Conservation (phyloP, 2,329 filamentous ascomycete species). For the Hymenotorrendiella dingleyae region DNA sequence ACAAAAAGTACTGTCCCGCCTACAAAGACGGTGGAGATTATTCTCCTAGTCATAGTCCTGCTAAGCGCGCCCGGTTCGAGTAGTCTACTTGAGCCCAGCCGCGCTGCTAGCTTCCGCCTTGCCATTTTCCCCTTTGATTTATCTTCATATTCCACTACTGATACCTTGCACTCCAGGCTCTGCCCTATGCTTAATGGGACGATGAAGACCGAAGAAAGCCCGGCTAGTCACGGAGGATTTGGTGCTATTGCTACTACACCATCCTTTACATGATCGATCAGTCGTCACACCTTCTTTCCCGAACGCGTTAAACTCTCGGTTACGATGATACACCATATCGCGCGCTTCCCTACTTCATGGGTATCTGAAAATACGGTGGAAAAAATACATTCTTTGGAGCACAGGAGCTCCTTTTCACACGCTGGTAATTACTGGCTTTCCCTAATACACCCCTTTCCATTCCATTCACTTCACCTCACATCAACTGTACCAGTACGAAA, state of each 20-base stretch:
- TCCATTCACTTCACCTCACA: background rate
- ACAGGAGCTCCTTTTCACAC: background rate
- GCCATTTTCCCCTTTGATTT: too few relatives aligned
- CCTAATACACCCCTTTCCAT: background rate
- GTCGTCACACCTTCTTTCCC: background rate
- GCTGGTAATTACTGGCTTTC: background rate
- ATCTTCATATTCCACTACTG: too few relatives aligned
- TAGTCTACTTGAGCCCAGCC: background rate
- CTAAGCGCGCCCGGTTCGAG: background rate
- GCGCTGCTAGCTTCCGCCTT: conserved; percentile 7
- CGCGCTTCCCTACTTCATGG: background rate
- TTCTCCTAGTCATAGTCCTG: background rate
- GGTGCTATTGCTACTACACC: conserved; percentile 36
- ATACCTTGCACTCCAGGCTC: conserved; percentile 49
- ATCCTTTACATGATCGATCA: conserved; percentile 8
- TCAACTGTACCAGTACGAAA: background rate
- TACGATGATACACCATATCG: background rate
- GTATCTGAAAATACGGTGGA: background rate
- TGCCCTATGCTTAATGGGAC: conserved; percentile 83
- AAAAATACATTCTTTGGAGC: background rate
- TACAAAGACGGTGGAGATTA: background rate
- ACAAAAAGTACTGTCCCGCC: conserved; percentile 70
- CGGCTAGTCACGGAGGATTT: conserved; percentile 51
- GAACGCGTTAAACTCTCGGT: background rate
- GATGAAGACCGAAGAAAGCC: conserved; percentile 55